phyloP scores from a whole-genome alignment of 169 alveolate genomes.

The Cryptosporidium canis region DNA sequence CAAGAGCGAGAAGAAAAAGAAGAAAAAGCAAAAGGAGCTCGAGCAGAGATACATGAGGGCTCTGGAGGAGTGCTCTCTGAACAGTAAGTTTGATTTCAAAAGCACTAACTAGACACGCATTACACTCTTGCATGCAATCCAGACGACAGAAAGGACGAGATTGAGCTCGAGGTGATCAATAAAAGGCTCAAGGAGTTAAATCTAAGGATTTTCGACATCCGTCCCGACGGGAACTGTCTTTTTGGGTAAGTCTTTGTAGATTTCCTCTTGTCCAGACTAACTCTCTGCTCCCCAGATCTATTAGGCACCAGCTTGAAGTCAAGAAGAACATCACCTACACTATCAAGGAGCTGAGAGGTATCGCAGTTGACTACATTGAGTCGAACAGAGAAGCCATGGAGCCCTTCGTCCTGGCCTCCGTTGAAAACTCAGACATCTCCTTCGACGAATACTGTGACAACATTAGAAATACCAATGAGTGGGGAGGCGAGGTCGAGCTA shows the following conservation, averaged over 20 bases:
- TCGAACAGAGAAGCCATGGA: slow-evolving; percentile 29
- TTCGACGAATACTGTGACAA: slow-evolving; percentile 44
- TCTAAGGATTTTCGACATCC: background rate
- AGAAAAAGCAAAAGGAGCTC: slow-evolving; percentile 29
- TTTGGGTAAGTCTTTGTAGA: slow-evolving; percentile 43
- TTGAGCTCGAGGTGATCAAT: slow-evolving; percentile 45
- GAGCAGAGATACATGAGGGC: background rate
- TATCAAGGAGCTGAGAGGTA: slow-evolving; percentile 44
- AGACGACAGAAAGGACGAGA: slow-evolving; percentile 32
- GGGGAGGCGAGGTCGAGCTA: slow-evolving; percentile 70
- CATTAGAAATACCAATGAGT: slow-evolving; percentile 45
- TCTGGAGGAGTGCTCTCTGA: slow-evolving; percentile 13
- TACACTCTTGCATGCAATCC: background rate
- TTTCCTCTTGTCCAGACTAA: background rate
- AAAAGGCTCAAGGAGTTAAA: slow-evolving; percentile 15
- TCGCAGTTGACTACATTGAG: slow-evolving; percentile 57
- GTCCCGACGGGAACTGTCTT: slow-evolving; percentile 57
- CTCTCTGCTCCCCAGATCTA: background rate
- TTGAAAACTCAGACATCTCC: slow-evolving; percentile 13
- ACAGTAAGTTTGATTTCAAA: slow-evolving; percentile 25
- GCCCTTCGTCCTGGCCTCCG: slow-evolving; percentile 51
- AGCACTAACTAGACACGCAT: background rate
- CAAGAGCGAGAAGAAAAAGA: slow-evolving; percentile 12
- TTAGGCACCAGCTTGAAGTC: slow-evolving; percentile 41
- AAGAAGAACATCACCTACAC: slow-evolving; percentile 10